Evolutionary conservation across 2,329 filamentous ascomycete species (phyloP).

Genomic region (Colletotrichum paranaense): DNA sequence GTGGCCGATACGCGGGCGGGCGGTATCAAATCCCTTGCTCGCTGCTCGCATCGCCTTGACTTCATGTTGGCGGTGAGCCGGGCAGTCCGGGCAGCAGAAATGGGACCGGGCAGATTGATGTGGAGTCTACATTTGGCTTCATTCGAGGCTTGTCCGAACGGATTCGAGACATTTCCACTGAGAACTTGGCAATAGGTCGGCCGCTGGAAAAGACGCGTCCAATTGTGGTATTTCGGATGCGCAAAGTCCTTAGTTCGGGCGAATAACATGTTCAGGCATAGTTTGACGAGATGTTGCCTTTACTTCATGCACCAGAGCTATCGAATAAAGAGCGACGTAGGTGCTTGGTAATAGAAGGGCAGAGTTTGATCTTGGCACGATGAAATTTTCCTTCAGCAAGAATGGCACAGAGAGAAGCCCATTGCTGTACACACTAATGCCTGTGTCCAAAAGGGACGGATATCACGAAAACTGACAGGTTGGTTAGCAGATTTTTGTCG

Average conservation of each 20-base stretch:
- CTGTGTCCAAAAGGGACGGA: constrained; percentile 39
- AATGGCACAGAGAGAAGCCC: constrained; percentile 61
- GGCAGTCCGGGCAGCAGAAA: constrained; percentile 11
- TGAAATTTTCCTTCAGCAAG: constrained; percentile 66
- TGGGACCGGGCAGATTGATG: constrained; percentile 5
- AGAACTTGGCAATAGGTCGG: not conserved
- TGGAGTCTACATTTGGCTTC: constrained; percentile 1
- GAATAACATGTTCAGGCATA: no score
- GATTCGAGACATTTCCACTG: not conserved
- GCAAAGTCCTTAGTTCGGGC: not conserved
- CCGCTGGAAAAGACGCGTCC: not conserved
- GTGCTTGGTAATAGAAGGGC: constrained; percentile 70
- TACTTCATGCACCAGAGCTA: constrained; percentile 65
- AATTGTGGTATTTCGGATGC: not conserved
- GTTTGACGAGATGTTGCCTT: constrained; percentile 53
- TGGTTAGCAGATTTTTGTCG: not conserved
- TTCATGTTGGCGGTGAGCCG: constrained; percentile 19
- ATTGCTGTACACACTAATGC: constrained; percentile 72
- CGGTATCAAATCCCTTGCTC: not conserved
- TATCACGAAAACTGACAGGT: not conserved
- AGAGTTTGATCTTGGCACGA: constrained; percentile 64
- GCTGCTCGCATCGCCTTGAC: not conserved
- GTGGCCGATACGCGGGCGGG: constrained; percentile 14
- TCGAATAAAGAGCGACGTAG: constrained; percentile 46
- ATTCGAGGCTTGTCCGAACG: constrained; percentile 2